Base-by-base conservation (phyloP, 768 basidiomycete genomes). In the Rhizopogon salebrosus region DNA sequence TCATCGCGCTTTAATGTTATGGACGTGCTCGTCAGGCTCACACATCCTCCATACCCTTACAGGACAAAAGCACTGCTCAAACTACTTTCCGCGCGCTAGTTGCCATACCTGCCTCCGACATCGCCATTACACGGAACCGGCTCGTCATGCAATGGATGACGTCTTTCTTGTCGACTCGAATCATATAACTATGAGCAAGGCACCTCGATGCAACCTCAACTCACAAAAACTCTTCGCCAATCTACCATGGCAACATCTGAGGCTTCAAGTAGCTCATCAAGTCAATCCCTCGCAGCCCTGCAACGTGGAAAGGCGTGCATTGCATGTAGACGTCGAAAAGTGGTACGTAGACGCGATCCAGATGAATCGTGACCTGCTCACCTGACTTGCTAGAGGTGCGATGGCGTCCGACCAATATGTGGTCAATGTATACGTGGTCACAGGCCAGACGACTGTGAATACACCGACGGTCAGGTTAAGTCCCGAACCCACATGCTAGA, bases 371-470 rank as follows among this genome's bases (percentile, higher is more conserved):
- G 1, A 13, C 5, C 23, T 16, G 3, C 22, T 31, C 27, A 27
- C 27, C 24, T 37, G 34, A n/a, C 26, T 18, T 13, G 11, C 16
- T 52, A 84, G 86, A 82, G 80, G 73, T 89, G 87, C 57, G 85
- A 89, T 59, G 84, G 85, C 16, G 64, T 62, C 3, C 80, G 80
- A 52, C 86, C 86, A 2, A 69, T 78, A 9, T 89, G 87, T 63
- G 79, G 80, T 1, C 85, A 82, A 38, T 89, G 87, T 69, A 64
- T 70, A 22, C 69, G 74, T 7, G 78, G 80, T 23, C 80, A 83
- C 35, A 79, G 83, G 53, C 75, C 75, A 24, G 84, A 84, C 49
- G 83, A 83, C 27, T 89, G 87, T 64, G 85, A 88, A 67, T 89
- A 87, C 64, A 73, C 80, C 6, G 85, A 87, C 59, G 82, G 80